These are phyloP conservation scores for Phlebiopsis gigantea DNA, from an alignment of 768 basidiomycete genomes.

Conservation along the genomic window DNA sequence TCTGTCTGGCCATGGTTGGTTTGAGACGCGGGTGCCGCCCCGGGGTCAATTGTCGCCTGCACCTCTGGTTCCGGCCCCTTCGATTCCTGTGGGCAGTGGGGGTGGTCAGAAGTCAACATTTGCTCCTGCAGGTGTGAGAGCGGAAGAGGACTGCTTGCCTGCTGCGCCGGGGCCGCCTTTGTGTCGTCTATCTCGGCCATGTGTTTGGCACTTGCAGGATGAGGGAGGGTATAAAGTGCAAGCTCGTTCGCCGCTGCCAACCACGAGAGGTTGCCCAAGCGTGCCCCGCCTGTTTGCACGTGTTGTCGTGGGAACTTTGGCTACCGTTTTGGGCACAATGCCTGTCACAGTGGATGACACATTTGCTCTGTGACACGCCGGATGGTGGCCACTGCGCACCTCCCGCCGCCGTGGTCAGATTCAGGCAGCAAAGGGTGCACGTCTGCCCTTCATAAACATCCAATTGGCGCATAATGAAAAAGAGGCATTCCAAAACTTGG, in stretches of 20 bases:
- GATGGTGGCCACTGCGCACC: constrained; percentile 1
- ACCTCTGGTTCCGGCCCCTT: constrained; percentile 23
- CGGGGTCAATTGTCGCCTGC: constrained; percentile 20
- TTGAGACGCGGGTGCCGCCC: constrained; percentile 12
- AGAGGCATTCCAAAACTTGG: too few species aligned
- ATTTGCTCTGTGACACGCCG: neutral
- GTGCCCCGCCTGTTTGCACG: constrained; percentile 20
- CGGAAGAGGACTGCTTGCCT: neutral
- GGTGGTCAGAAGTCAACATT: neutral
- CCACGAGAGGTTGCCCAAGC: constrained; percentile 18
- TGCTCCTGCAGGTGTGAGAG: neutral
- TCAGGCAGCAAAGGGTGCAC: too few species aligned
- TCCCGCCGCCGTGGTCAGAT: too few species aligned
- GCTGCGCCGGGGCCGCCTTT: constrained; percentile 14
- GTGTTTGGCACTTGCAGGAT: constrained; percentile 21
- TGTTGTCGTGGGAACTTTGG: constrained; percentile 14
- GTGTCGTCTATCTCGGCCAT: constrained; percentile 22
- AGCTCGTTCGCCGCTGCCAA: constrained; percentile 20
- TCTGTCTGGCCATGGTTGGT: constrained; percentile 8
- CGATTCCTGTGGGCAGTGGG: constrained; percentile 15
- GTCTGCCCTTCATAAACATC: too few species aligned
- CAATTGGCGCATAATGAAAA: too few species aligned
- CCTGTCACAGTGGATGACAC: neutral
- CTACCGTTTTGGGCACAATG: neutral
- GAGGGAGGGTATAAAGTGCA: constrained; percentile 22